Evolutionary conservation across 305 asterid genomes (phyloP).

Genomic region (Solanum chacoense): DNA sequence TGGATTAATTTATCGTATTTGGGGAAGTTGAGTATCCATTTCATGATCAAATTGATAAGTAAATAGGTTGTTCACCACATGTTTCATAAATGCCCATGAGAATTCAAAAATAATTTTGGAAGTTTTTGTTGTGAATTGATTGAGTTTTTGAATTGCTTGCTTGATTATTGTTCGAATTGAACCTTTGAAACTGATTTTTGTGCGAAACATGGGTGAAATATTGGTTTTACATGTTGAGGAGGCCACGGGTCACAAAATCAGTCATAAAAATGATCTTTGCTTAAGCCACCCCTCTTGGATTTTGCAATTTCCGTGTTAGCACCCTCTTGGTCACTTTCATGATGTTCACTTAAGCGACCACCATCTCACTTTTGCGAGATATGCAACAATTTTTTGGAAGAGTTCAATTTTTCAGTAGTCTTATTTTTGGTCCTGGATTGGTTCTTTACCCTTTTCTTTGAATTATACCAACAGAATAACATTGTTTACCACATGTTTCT

Average conservation of each 20-base stretch:
- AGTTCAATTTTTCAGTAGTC: neutral
- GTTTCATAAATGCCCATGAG: neutral
- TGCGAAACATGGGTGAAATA: neutral
- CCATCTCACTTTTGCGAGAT: neutral
- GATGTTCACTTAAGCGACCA: neutral
- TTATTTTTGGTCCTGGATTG: neutral
- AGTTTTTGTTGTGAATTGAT: neutral
- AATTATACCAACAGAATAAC: neutral
- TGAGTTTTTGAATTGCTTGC: neutral
- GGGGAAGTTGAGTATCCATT: neutral
- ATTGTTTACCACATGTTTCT: neutral
- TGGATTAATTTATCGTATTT: neutral
- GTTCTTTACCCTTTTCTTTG: neutral
- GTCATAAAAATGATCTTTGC: neutral
- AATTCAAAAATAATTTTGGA: neutral
- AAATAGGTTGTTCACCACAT: neutral
- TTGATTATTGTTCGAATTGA: neutral
- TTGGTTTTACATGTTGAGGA: neutral
- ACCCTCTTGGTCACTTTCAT: neutral
- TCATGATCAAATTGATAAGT: neutral
- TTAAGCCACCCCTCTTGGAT: neutral
- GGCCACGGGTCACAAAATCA: neutral
- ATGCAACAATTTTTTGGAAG: neutral
- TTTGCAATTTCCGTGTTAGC: neutral
- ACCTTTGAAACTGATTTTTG: neutral